Conservation (phyloP, 768 basidiomycete species). For the Psilocybe tampanensis region DNA sequence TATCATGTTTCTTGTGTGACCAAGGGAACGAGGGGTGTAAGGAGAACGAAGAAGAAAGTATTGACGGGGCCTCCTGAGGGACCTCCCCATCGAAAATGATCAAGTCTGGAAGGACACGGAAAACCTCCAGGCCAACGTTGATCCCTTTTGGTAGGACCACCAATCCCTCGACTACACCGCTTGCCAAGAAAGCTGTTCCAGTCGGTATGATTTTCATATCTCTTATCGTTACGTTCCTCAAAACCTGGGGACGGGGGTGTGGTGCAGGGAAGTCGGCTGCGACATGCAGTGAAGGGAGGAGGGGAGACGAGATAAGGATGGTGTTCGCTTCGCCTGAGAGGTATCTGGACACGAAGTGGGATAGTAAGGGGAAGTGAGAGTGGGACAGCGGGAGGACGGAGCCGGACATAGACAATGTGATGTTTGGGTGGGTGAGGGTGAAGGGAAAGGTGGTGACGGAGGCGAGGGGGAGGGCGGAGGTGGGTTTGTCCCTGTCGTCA, state of each 20-base stretch:
- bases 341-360: constrained; percentile 64
- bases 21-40: too few species aligned
- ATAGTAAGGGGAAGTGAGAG: constrained; percentile 45
- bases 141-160: constrained; percentile 74
- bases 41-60: too few species aligned
- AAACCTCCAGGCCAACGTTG: constrained; percentile 63
- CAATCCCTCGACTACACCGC: constrained; percentile 65
- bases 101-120: constrained; percentile 71
- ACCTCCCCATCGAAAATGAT: constrained; percentile 77
- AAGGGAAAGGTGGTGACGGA: constrained; percentile 58
- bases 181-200: constrained; percentile 57
- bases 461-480: constrained; percentile 50
- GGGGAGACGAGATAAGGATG: constrained; percentile 54
- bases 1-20: constrained; percentile 3
- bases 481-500: too few species aligned
- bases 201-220: constrained; percentile 61
- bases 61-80: constrained; percentile 24
- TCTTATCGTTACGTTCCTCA: constrained; percentile 72
- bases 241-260: constrained; percentile 60
- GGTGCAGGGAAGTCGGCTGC: constrained; percentile 67
- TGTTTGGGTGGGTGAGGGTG: constrained; percentile 66
- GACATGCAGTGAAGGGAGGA: constrained; percentile 51
- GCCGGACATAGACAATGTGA: constrained; percentile 60
- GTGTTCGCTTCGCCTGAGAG: constrained; percentile 58
- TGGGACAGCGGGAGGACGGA: constrained; percentile 53